Percentiles rank a stretch among this genome's conserved stretches.
These are phyloP conservation scores for Penicillium sclerotiorum DNA, from an alignment of 2,329 filamentous ascomycete species.

Conservation along the genomic window DNA sequence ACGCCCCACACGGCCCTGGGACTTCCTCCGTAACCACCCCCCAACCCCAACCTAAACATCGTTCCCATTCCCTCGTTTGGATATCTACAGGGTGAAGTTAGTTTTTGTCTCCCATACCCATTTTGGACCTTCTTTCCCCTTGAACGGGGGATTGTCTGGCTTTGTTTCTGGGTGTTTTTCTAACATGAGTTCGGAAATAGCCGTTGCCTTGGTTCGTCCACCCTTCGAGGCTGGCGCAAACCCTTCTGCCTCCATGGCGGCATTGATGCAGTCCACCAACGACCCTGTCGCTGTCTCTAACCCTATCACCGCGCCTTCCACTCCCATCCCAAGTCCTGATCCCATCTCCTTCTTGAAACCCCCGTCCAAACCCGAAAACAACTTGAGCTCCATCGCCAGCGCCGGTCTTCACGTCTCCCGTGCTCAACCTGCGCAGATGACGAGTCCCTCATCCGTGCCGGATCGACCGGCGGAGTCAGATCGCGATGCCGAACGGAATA, in stretches of 20 bases:
- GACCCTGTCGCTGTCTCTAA: slow-evolving; percentile 44
- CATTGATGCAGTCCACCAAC: slow-evolving; percentile 46
- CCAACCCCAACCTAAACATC: slow-evolving; percentile 6
- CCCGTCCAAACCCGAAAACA: slow-evolving; percentile 40
- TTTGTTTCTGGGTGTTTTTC: no score
- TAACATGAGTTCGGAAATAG: slow-evolving; percentile 43
- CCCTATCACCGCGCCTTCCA: slow-evolving; percentile 31
- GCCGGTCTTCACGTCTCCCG: slow-evolving; percentile 47
- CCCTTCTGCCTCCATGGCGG: slow-evolving; percentile 44
- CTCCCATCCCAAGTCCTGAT: slow-evolving; percentile 34
- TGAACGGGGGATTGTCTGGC: no score
- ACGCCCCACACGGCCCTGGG: slow-evolving; percentile 37
- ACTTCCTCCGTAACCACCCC: slow-evolving; percentile 22
- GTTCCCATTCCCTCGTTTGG: slow-evolving; percentile 6
- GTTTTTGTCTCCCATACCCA: slow-evolving; percentile 13
- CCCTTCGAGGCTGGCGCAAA: slow-evolving; percentile 34
- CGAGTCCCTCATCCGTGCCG: slow-evolving; percentile 56
- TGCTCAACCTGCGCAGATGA: slow-evolving; percentile 42
- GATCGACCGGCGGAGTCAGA: slow-evolving; percentile 37
- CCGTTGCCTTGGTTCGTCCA: slow-evolving; percentile 34
- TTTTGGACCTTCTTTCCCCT: not conserved
- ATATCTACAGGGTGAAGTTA: slow-evolving; percentile 21
- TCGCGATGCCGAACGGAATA: slow-evolving; percentile 37
- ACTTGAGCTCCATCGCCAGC: slow-evolving; percentile 45
- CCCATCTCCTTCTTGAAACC: slow-evolving; percentile 38